These are phyloP conservation scores for Pichia exigua DNA, from an alignment of 805 yeast genomes.

Conservation along the genomic window DNA sequence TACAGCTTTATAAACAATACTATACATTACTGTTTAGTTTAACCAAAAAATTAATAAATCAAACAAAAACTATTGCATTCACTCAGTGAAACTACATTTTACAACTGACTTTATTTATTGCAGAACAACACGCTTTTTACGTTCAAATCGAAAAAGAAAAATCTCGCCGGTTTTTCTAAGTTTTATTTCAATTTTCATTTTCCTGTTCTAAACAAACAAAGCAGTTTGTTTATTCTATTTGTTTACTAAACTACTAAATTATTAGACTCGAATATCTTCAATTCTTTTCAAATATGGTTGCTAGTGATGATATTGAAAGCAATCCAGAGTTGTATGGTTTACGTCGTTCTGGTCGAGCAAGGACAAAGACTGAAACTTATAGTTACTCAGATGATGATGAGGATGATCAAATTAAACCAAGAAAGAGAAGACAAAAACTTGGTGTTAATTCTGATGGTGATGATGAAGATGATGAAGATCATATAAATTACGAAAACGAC, in stretches of 20 bases:
- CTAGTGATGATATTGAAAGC: slow-evolving; percentile 41
- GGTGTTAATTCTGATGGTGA: slow-evolving; percentile 16
- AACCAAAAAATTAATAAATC: too few relatives aligned
- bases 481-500: slow-evolving; percentile 13
- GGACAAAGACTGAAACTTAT: slow-evolving; percentile 30
- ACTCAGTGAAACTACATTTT: not conserved
- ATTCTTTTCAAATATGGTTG: slow-evolving; percentile 11
- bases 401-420: slow-evolving; percentile 14
- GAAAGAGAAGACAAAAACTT: slow-evolving; percentile 14
- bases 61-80: not conserved
- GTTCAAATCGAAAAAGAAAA: not conserved
- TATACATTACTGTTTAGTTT: not conserved
- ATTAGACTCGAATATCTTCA: not conserved
- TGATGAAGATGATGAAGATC: slow-evolving; percentile 20
- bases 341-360: slow-evolving; percentile 65
- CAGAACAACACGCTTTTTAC: not conserved
- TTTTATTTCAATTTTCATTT: not conserved
- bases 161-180: not conserved
- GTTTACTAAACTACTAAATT: not conserved
- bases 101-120: not conserved
- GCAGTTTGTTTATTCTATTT: not conserved
- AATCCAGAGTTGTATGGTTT: slow-evolving; percentile 82
- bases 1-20: not conserved
- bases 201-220: not conserved
- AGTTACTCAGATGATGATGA: slow-evolving; percentile 29